Percentiles rank a stretch among this genome's conserved stretches.
Evolutionary conservation across 2,329 filamentous ascomycete species (phyloP).

Genomic region (Diaporthe sp.): DNA sequence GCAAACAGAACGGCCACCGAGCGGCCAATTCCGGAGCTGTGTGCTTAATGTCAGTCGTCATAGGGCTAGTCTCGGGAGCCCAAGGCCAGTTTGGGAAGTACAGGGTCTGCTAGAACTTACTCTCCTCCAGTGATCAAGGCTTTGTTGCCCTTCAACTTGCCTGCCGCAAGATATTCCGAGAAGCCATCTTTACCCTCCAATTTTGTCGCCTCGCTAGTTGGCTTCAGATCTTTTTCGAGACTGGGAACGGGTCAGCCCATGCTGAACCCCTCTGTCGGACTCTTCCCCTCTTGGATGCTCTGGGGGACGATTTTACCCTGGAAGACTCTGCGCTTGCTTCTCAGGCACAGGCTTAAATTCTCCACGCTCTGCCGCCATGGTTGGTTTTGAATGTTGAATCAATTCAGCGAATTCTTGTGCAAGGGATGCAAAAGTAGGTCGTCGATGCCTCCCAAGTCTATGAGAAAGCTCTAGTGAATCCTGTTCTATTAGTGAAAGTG

Average conservation of each 20-base stretch:
- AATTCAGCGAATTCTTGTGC: too few relatives aligned
- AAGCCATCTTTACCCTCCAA: slow-evolving; percentile 56
- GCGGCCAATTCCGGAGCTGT: slow-evolving; percentile 67
- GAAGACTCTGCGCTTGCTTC: slow-evolving; percentile 1
- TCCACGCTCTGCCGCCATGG: slow-evolving; percentile 44
- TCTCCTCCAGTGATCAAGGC: slow-evolving; percentile 70
- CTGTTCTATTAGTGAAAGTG: neutral
- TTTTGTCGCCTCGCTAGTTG: slow-evolving; percentile 56
- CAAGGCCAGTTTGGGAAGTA: neutral
- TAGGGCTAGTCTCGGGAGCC: neutral
- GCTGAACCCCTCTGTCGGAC: too few relatives aligned
- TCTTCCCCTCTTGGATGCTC: too few relatives aligned
- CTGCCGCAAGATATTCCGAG: slow-evolving; percentile 58
- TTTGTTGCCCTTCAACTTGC: slow-evolving; percentile 64
- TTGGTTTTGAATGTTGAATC: neutral
- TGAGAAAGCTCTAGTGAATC: neutral
- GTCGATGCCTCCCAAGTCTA: too few relatives aligned
- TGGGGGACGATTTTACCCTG: neutral
- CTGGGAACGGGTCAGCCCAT: slow-evolving; percentile 42
- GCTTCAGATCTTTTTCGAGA: slow-evolving; percentile 55
- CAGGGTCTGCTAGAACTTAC: slow-evolving; percentile 51
- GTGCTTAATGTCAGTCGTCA: neutral
- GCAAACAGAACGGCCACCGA: slow-evolving; percentile 69
- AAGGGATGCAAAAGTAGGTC: too few relatives aligned
- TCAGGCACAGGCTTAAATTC: slow-evolving; percentile 51